Evolutionary conservation across 176 grass and related monocot species (phyloP).

Genomic region (Lolium rigidum): DNA sequence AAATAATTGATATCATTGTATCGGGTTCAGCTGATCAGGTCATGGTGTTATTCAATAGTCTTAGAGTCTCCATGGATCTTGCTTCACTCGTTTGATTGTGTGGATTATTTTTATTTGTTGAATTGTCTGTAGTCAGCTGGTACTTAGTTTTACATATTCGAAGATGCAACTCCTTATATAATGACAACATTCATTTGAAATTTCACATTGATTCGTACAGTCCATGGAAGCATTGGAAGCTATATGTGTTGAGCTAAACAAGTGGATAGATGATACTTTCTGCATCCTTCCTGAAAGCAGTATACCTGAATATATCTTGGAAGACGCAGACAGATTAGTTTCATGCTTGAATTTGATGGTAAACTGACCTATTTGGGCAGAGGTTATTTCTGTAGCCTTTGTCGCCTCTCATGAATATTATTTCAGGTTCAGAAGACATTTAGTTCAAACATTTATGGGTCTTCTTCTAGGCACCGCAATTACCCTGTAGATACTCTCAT

Average conservation of each 20-base stretch:
- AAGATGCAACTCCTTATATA: neutral
- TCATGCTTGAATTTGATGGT: neutral
- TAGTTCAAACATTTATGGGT: neutral
- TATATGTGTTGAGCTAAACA: neutral
- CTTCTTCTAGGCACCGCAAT: neutral
- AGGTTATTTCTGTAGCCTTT: neutral
- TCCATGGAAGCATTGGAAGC: neutral
- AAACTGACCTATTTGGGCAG: no score
- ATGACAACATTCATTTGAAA: neutral
- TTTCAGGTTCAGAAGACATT: neutral
- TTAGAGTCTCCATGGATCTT: neutral
- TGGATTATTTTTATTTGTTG: neutral
- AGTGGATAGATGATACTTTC: no score
- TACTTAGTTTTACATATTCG: neutral
- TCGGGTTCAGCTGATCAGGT: neutral
- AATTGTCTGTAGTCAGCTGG: neutral
- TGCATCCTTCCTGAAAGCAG: no score
- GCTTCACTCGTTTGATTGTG: neutral
- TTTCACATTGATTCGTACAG: neutral
- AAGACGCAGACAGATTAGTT: neutral
- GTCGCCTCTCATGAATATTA: neutral
- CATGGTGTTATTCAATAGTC: neutral
- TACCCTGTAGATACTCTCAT: conserved; percentile 65
- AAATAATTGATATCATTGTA: neutral
- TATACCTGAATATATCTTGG: neutral